Base-by-base conservation (phyloP, 106 monocot species). In the Phalaenopsis equestris region DNA sequence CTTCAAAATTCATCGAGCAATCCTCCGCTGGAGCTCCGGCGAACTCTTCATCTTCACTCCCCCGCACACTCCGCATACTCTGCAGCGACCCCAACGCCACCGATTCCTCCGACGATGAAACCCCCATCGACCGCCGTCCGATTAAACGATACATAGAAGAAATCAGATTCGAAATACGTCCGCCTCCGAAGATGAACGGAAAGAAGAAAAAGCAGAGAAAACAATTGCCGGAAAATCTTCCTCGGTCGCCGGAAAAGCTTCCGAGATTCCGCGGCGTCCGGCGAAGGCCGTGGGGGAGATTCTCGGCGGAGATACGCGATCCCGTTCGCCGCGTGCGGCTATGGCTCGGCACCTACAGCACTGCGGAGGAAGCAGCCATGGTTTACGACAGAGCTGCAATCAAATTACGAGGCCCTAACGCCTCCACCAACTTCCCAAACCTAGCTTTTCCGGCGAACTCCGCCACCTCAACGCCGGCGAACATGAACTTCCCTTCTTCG, bases 281-380 rank as follows among this genome's bases (percentile, higher is more conserved):
- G 15, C 76, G 85, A 45, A 78, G 90, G 73, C 90, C 90, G 72
- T 90, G 90, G 90, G 87, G 90, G 30, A 85, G 83, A 45, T 90
- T 79, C 81, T 85, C 87, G 52, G 90, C 90, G 49, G 90, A 90
- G 90, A 90, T 90, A 1, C 80, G 89, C 21, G 89, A 89, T 67
- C 89, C 87, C 8, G 72, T 68, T 65, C 75, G 82, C n/a, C 77
- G 86, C 0, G 77, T 82, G n/a, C 84, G 90, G 10, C 65, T 88
- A 7, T 90, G 90, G 90, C 90, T 90, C 10, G 90, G 90, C 61
- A 89, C 89, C 0, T 89, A 72, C 86, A 56, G 84, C 73, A 89
- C 89, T 7, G 84, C 89, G 16, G 84, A 85, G 36, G 90, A 88
- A 72, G 90, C 90, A 1, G 90, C 90, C 75, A 86, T 73, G 82